phyloP scores from a whole-genome alignment of 495 filamentous ascomycete species.

The Clohesyomyces aquaticus region DNA sequence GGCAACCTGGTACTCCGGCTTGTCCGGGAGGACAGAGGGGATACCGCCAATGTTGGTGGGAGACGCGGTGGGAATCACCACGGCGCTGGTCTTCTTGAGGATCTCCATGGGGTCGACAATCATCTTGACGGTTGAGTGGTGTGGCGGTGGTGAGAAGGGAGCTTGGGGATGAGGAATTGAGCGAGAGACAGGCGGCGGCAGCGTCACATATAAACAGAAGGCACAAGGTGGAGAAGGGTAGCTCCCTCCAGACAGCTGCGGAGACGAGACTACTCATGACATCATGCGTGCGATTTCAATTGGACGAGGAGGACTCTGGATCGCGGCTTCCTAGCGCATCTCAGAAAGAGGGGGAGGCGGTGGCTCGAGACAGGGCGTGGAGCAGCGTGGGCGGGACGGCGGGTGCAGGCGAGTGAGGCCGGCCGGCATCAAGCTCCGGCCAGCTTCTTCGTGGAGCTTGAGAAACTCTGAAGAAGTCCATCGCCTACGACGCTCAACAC shows the following conservation, averaged over 20 bases:
- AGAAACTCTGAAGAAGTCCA: too few relatives aligned
- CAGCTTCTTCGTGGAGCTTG: too few relatives aligned
- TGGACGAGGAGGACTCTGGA: too few relatives aligned
- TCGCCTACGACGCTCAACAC: too few relatives aligned
- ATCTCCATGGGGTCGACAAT: slow-evolving; percentile 39
- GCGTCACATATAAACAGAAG: neutral
- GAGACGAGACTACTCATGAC: neutral
- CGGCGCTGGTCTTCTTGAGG: slow-evolving; percentile 33
- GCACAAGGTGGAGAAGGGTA: neutral
- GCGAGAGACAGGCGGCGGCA: neutral
- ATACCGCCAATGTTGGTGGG: slow-evolving; percentile 32
- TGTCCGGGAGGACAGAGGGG: slow-evolving; percentile 44
- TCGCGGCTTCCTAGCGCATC: too few relatives aligned
- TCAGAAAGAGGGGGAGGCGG: too few relatives aligned
- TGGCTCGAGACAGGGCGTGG: too few relatives aligned
- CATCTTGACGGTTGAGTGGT: slow-evolving; percentile 25
- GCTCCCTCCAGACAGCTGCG: slow-evolving; percentile 1
- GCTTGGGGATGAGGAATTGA: neutral
- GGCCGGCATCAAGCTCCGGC: too few relatives aligned
- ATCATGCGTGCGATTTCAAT: neutral
- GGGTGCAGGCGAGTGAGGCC: too few relatives aligned
- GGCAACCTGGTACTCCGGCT: slow-evolving; percentile 58
- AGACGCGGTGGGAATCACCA: slow-evolving; percentile 26
- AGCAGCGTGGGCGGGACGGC: too few relatives aligned
- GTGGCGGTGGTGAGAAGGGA: neutral